Conservation (phyloP, 352 stramenopile genomes). For the Blastocystis sp. region DNA sequence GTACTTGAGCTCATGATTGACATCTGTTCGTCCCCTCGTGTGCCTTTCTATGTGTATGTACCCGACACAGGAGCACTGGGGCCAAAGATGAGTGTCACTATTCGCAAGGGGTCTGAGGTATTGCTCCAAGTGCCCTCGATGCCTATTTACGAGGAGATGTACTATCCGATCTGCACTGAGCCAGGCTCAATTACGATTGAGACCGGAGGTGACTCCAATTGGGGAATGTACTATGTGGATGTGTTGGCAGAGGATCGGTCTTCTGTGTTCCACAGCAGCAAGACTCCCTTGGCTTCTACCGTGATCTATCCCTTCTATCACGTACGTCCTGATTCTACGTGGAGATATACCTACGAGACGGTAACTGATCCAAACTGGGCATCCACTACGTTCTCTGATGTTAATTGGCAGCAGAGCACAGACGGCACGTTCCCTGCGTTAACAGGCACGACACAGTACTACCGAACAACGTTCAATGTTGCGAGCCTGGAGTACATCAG, state of each 20-base stretch:
- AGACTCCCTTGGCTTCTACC: neutral
- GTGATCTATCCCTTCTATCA: slow-evolving; percentile 43
- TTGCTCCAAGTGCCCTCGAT: neutral
- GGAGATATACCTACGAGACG: slow-evolving; percentile 31
- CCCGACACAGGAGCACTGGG: neutral
- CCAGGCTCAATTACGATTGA: neutral
- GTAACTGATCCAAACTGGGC: neutral
- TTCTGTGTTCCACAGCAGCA: neutral
- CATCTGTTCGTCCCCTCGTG: neutral
- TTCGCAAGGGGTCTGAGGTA: neutral
- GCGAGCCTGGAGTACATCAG: neutral
- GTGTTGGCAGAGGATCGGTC: slow-evolving; percentile 16
- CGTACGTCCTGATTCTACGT: neutral
- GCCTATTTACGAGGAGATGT: slow-evolving; percentile 52
- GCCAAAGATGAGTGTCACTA: slow-evolving; percentile 2
- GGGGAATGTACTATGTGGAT: slow-evolving; percentile 44
- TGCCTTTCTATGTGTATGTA: slow-evolving; percentile 26
- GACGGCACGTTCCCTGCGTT: neutral
- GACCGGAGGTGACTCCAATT: neutral
- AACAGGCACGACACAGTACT: slow-evolving; percentile 42
- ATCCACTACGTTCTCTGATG: neutral
- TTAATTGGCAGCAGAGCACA: neutral
- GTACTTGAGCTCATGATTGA: slow-evolving; percentile 16
- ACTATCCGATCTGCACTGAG: neutral
- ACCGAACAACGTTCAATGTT: slow-evolving; percentile 31